These are phyloP conservation scores for Malassezia nana DNA, from an alignment of 1,284 basidiomycete genomes.

Conservation along the genomic window DNA sequence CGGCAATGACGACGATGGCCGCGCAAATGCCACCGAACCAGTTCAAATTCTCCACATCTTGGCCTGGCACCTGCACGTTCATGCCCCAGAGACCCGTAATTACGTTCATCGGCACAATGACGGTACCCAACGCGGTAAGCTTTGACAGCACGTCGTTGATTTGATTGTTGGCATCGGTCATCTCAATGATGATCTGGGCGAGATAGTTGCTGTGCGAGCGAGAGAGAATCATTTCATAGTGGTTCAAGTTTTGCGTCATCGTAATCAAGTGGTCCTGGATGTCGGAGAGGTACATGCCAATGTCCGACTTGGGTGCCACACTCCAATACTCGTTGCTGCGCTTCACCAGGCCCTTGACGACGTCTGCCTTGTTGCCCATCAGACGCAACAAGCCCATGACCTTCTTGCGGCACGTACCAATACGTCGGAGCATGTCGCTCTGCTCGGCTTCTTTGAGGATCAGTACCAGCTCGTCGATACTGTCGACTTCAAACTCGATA, in stretches of 20 bases:
- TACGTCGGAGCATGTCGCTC: constrained; percentile 65
- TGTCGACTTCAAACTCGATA: constrained; percentile 99
- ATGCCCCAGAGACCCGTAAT: constrained; percentile 48
- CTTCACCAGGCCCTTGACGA: constrained; percentile 96
- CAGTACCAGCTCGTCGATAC: constrained; percentile 91
- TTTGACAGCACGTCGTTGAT: constrained; percentile 99
- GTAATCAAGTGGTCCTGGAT: constrained; percentile 89
- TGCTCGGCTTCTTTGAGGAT: constrained; percentile 81
- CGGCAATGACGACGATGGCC: constrained; percentile 41
- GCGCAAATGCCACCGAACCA: constrained; percentile 45
- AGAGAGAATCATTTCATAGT: constrained; percentile 72
- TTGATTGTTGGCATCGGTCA: constrained; percentile 91
- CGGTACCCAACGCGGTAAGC: constrained; percentile 91
- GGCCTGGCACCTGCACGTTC: constrained; percentile 47
- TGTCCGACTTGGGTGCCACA: constrained; percentile 93
- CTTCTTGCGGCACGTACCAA: constrained; percentile 96
- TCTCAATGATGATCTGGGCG: constrained; percentile 46
- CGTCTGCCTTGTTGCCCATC: constrained; percentile 99
- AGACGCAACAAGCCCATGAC: constrained; percentile 89
- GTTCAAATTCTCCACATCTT: constrained; percentile 33
- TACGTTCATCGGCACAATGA: constrained; percentile 62
- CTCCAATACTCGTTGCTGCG: constrained; percentile 97
- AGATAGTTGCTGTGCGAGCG: constrained; percentile 89
- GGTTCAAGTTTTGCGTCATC: constrained; percentile 79
- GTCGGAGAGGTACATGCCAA: constrained; percentile 88